A percentile compares a stretch with the other conserved stretches of the same genome.
Evolutionary conservation across 129 eudicot species (phyloP).

Genomic region (Lactuca saligna): DNA sequence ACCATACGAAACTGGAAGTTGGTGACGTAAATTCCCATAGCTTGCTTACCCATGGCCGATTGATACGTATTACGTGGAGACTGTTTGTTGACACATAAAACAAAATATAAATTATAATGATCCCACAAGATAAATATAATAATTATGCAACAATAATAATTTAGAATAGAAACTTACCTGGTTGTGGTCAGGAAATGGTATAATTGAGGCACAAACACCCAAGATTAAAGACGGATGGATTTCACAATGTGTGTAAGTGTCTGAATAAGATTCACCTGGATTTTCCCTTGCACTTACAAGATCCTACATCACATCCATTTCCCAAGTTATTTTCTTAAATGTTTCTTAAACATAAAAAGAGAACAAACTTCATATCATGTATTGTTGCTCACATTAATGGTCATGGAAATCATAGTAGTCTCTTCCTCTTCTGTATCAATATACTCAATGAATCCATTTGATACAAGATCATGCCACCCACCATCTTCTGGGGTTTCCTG

Average conservation of each 20-base stretch:
- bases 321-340: too few relatives aligned
- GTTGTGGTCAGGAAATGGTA: conserved; percentile 96
- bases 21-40: conserved; percentile 96
- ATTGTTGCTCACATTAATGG: conserved; percentile 60
- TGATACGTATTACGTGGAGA: conserved; percentile 99
- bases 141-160: not conserved
- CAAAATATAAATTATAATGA: not conserved
- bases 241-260: conserved; percentile 92
- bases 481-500: conserved; percentile 93
- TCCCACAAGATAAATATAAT: not conserved
- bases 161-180: conserved; percentile 45
- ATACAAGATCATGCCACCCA: conserved; percentile 91
- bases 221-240: conserved; percentile 90
- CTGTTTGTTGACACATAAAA: conserved; percentile 34
- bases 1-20: conserved; percentile 95
- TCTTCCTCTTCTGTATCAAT: conserved; percentile 98
- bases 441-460: conserved; percentile 84
- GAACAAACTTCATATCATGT: too few relatives aligned
- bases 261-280: conserved; percentile 80
- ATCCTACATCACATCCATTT: conserved; percentile 50
- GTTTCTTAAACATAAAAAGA: too few relatives aligned
- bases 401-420: conserved; percentile 99
- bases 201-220: conserved; percentile 98
- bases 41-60: conserved; percentile 99
- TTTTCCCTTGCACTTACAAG: conserved; percentile 72